phyloP scores from a whole-genome alignment of 305 asterid species.

The Solanum hybrid region DNA sequence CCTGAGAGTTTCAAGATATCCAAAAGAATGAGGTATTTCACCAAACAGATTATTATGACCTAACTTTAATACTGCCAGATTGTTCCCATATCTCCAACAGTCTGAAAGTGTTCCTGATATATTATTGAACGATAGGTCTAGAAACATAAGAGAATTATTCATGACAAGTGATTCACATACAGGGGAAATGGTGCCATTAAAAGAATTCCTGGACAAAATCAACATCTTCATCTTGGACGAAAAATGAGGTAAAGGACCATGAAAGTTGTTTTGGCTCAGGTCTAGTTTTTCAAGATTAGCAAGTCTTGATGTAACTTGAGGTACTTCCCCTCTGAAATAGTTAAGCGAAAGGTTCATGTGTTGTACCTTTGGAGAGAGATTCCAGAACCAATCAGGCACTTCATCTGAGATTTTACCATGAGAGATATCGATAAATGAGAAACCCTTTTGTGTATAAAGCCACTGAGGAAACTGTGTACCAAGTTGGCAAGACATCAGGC shows the following conservation, averaged over 20 bases:
- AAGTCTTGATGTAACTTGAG: background rate
- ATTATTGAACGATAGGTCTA: background rate
- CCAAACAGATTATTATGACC: background rate
- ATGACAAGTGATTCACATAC: slow-evolving; percentile 1
- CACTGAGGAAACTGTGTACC: background rate
- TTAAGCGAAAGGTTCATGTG: background rate
- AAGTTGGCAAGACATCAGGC: background rate
- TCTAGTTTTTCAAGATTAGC: background rate
- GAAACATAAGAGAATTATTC: background rate
- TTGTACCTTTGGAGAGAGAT: background rate
- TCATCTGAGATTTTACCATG: background rate
- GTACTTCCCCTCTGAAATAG: background rate
- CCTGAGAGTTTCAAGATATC: background rate
- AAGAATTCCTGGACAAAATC: background rate
- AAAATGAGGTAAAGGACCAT: slow-evolving; percentile 1
- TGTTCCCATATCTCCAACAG: background rate
- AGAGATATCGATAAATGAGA: background rate
- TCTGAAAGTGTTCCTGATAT: slow-evolving; percentile 4
- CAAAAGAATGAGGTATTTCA: slow-evolving; percentile 4
- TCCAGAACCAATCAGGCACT: slow-evolving; percentile 8
- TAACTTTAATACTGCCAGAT: background rate
- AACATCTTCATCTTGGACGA: background rate
- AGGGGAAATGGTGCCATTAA: background rate
- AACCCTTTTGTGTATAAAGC: background rate
- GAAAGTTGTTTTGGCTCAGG: background rate